Evolutionary conservation across 495 filamentous ascomycete genomes (phyloP).

Genomic region (Neurospora hispaniola): DNA sequence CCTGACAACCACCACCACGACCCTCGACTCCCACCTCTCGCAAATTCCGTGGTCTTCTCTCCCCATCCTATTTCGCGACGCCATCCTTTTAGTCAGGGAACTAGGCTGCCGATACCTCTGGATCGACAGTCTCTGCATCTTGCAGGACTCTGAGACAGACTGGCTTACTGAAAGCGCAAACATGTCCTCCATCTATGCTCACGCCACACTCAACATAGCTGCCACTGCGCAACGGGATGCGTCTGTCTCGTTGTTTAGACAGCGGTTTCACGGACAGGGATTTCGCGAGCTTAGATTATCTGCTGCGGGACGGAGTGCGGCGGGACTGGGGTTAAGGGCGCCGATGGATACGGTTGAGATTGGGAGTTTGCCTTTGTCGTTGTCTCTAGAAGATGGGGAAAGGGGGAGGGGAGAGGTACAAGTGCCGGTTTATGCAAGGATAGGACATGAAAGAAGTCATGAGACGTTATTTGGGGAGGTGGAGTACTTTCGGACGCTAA

Average conservation of each 20-base stretch:
- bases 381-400: background rate
- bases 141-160: constrained; percentile 23
- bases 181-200: background rate
- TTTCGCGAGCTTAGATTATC: constrained; percentile 1
- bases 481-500: constrained; percentile 5
- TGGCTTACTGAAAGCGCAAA: background rate
- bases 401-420: background rate
- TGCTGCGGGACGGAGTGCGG: background rate
- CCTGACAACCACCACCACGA: constrained; percentile 4
- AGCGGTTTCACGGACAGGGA: constrained; percentile 18
- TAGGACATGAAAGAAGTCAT: constrained; percentile 10
- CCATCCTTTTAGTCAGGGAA: constrained; percentile 1
- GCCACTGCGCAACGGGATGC: background rate
- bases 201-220: background rate
- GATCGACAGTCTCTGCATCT: constrained; percentile 18
- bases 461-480: constrained; percentile 11
- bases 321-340: background rate
- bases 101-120: constrained; percentile 20
- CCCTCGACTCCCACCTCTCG: constrained; percentile 1
- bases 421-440: background rate
- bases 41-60: constrained; percentile 7
- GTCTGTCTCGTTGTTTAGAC: background rate
- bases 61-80: constrained; percentile 6
- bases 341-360: constrained; percentile 12
- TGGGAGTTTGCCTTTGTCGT: background rate